Evolutionary conservation across 768 basidiomycete species (phyloP).

Genomic region (Daedaleopsis nitida): DNA sequence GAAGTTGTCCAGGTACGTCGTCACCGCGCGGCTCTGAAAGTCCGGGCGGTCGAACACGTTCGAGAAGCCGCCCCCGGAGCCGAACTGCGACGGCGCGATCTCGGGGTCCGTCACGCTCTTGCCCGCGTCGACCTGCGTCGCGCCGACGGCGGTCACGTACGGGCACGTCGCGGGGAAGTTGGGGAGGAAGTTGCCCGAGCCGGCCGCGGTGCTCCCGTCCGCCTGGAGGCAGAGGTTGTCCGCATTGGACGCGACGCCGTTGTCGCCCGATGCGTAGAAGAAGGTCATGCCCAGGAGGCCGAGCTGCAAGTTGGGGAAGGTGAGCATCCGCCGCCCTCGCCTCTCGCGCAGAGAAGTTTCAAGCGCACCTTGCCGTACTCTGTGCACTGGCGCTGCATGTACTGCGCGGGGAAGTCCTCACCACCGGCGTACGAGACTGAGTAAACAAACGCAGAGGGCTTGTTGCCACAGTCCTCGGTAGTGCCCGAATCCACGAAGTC

Average conservation of each 20-base stretch:
- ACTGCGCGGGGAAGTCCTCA: slow-evolving; percentile 33
- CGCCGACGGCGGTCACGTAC: slow-evolving; percentile 40
- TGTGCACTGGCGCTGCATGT: slow-evolving; percentile 42
- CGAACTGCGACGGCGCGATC: slow-evolving; percentile 40
- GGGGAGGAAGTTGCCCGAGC: slow-evolving; percentile 15
- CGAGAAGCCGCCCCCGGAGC: slow-evolving; percentile 44
- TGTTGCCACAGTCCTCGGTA: slow-evolving; percentile 35
- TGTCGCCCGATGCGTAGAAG: slow-evolving; percentile 47
- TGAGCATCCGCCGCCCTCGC: background rate
- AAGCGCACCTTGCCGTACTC: slow-evolving; percentile 43
- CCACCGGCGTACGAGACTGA: slow-evolving; percentile 34
- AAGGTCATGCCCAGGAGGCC: slow-evolving; percentile 40
- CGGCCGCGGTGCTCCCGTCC: slow-evolving; percentile 23
- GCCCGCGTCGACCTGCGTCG: slow-evolving; percentile 38
- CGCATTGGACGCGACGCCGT: slow-evolving; percentile 42
- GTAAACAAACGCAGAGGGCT: slow-evolving; percentile 26
- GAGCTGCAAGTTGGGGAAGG: slow-evolving; percentile 19
- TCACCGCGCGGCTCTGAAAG: slow-evolving; percentile 36
- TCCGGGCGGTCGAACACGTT: slow-evolving; percentile 40
- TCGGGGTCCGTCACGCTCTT: slow-evolving; percentile 37
- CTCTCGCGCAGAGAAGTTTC: too few relatives aligned
- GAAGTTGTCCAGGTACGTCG: slow-evolving; percentile 31
- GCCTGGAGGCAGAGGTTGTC: slow-evolving; percentile 34
- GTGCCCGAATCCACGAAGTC: slow-evolving; percentile 48
- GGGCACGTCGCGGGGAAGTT: slow-evolving; percentile 38